Conservation (phyloP, 306 rosid species). For the Medicago ruthenica region DNA sequence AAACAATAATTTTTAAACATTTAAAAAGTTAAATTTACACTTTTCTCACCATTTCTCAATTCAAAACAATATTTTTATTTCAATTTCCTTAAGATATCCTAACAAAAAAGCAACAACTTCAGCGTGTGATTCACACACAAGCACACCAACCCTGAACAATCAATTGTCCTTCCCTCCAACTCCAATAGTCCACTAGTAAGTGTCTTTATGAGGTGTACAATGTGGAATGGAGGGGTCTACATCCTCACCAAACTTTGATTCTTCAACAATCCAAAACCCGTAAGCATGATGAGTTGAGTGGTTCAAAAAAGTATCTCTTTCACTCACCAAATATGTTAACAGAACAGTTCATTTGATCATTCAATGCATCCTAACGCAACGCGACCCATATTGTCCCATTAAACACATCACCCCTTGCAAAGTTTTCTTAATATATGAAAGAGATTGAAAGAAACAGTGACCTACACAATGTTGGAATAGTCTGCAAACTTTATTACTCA, state of each 20-base stretch:
- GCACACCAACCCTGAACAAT: slow-evolving; percentile 1
- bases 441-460: no score
- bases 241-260: slow-evolving; percentile 56
- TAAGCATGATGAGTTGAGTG: neutral
- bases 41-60: no score
- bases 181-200: neutral
- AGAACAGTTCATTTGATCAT: neutral
- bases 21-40: no score
- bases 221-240: slow-evolving; percentile 13
- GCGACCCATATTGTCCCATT: neutral
- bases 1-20: no score
- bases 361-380: neutral
- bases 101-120: neutral
- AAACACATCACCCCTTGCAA: neutral
- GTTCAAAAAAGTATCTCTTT: neutral
- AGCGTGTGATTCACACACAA: neutral
- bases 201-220: neutral
- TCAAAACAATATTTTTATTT: no score
- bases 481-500: no score
- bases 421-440: no score
- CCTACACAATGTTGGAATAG: no score
- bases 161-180: neutral
- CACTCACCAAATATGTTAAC: neutral
- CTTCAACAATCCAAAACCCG: slow-evolving; percentile 16
- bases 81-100: neutral